Percentiles rank a stretch among this genome's conserved stretches.
Conservation (phyloP, 2,329 filamentous ascomycete genomes). For the Ceratocystis huliohia region DNA sequence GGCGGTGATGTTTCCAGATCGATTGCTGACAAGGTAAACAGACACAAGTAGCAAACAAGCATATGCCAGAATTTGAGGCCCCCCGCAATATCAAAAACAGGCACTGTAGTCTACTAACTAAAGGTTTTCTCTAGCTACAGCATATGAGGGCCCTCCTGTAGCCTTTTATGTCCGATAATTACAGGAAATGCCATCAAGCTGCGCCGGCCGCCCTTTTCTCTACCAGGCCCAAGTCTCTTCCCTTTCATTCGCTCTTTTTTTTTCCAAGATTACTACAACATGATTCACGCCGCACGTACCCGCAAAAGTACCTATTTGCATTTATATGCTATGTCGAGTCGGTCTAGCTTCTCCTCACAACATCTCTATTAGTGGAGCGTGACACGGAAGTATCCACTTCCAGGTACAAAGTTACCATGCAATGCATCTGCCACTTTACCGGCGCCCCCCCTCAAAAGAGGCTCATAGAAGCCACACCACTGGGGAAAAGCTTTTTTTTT, state of each 20-base stretch:
- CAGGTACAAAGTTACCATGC: conserved; percentile 5
- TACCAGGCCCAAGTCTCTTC: neutral
- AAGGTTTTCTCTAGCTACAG: neutral
- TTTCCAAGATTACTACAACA: neutral
- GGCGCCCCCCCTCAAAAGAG: neutral
- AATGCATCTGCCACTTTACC: neutral
- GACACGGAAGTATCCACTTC: conserved; percentile 7
- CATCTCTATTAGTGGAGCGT: neutral
- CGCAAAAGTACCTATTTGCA: neutral
- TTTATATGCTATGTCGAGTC: neutral
- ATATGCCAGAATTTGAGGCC: neutral
- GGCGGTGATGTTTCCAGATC: neutral
- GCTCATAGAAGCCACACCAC: neutral
- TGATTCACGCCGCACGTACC: neutral
- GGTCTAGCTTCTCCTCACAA: no score
- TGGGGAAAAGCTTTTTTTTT: neutral
- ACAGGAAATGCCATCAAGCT: neutral
- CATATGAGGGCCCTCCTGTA: neutral
- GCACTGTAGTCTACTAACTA: neutral
- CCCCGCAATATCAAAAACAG: neutral
- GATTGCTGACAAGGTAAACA: neutral
- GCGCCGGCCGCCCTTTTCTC: neutral
- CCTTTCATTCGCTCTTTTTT: neutral
- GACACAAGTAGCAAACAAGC: neutral
- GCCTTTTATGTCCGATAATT: neutral